phyloP scores from a whole-genome alignment of 176 grass and related monocot genomes.

The Musa acuminata region DNA sequence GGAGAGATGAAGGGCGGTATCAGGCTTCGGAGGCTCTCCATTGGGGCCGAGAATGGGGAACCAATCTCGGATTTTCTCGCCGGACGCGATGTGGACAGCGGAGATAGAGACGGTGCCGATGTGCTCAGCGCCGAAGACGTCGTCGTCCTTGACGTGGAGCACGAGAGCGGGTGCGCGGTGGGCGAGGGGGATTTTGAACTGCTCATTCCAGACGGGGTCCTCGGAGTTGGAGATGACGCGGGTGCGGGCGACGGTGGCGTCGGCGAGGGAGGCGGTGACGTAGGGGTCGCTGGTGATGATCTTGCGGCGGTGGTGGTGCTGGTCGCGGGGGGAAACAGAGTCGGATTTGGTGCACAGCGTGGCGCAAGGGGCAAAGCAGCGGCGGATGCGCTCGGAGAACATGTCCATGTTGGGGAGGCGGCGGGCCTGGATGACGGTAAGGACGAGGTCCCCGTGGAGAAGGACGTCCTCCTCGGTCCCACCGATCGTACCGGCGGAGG shows the following conservation, averaged over 20 bases:
- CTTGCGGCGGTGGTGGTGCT: conserved; percentile 28
- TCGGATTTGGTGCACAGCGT: conserved; percentile 7
- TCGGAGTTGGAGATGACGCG: conserved; percentile 66
- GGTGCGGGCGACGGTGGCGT: conserved; percentile 70
- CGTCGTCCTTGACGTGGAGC: conserved; percentile 92
- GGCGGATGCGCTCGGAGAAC: conserved; percentile 67
- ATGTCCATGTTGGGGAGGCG: conserved; percentile 95
- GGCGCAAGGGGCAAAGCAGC: conserved; percentile 47
- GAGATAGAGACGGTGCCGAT: conserved; percentile 62
- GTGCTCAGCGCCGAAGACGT: conserved; percentile 71
- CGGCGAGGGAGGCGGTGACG: conserved; percentile 65
- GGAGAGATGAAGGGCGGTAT: conserved; percentile 45
- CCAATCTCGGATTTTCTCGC: conserved; percentile 40
- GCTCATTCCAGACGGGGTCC: conserved; percentile 65
- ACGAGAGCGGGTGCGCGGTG: conserved; percentile 46
- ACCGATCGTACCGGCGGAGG: conserved; percentile 14
- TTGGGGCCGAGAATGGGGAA: conserved; percentile 38
- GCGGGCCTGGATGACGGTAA: conserved; percentile 64
- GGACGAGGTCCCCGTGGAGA: conserved; percentile 81
- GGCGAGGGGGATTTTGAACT: conserved; percentile 68
- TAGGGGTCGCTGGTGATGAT: conserved; percentile 97
- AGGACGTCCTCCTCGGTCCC: conserved; percentile 38
- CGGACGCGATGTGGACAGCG: conserved; percentile 16
- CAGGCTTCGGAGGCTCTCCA: conserved; percentile 54
- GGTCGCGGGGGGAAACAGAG: conserved; percentile 6